Base-by-base conservation (phyloP, 495 filamentous ascomycete species). In the Neurospora sp. region DNA sequence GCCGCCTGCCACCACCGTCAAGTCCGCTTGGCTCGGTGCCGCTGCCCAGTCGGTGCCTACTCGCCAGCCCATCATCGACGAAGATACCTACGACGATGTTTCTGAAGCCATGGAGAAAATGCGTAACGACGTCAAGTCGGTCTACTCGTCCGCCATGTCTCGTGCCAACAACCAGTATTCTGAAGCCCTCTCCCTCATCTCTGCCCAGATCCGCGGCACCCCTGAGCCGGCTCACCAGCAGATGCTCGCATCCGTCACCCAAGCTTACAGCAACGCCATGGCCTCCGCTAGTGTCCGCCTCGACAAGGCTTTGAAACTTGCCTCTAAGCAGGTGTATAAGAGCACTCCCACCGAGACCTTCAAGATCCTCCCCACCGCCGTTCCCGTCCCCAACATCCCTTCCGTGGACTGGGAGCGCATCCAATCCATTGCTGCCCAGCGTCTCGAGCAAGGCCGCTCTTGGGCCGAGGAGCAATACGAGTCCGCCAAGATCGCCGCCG, bases 401-500 rank as follows among this genome's bases (percentile, higher is more conserved):
- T 75, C 73, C 1, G 73, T 84, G 5, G 82, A 85, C 12, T 84
- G 84, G 83, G 72, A 79, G 71, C 75, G 74, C 71, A 71, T 78
- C 7, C 79, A 84, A 77, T 89, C 90, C 2, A 84, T 92, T 41
- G 92, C 91, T 1, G 86, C 90, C 0, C 88, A 89, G 38, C 87
- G 86, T 48, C 84, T 93, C 20, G 84, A 86, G 38, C 88, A 92
- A 77, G 91, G 88, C 40, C 83, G 91, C 12, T 87, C 83, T 66
- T 82, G 84, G 73, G 91, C 93, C 18, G 90, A 89, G 48, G 86
- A 88, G 73, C 90, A 92, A 76, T 90, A 89, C 72, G 83, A 87
- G 38, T 85, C 83, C 53, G 86, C 87, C 35, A 90, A 88, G 76
- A 83, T 87, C 40, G 88, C 87, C 44, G 80, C 89, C 35, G 84